Conservation (phyloP, 768 basidiomycete species). For the Ramaria rubella region DNA sequence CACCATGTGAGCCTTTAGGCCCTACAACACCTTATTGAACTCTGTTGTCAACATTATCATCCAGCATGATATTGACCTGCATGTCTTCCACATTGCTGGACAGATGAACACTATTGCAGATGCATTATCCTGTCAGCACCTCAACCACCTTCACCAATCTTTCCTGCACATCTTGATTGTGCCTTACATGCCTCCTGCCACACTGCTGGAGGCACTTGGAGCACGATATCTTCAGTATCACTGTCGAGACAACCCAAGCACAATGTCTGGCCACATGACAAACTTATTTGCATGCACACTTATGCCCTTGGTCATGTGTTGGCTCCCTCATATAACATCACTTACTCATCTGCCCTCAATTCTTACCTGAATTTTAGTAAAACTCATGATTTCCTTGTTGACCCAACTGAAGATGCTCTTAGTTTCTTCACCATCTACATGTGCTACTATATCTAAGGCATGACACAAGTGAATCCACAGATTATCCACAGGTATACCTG, state of each 20-base stretch:
- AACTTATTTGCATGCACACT: constrained; percentile 1
- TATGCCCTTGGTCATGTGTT: constrained; percentile 13
- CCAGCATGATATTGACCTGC: not conserved
- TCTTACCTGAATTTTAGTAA: constrained; percentile 10
- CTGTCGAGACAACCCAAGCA: constrained; percentile 8
- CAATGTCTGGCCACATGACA: constrained; percentile 12
- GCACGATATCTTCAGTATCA: not conserved
- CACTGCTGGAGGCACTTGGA: not conserved
- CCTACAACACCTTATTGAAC: not conserved
- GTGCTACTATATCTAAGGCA: constrained; percentile 18
- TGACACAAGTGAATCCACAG: too few relatives aligned
- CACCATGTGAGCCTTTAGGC: constrained; percentile 14
- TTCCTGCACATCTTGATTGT: not conserved
- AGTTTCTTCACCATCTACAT: constrained; percentile 15
- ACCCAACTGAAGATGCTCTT: too few relatives aligned
- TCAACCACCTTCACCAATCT: not conserved
- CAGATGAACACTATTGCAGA: not conserved
- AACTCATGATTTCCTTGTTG: constrained; percentile 2
- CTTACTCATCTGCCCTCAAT: constrained; percentile 10
- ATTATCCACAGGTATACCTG: too few relatives aligned
- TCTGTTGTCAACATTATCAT: not conserved
- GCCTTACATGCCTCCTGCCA: not conserved
- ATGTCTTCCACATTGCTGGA: not conserved
- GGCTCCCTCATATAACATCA: not conserved
- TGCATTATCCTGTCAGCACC: not conserved